phyloP scores from a whole-genome alignment of 345 rosid species.

The Ceriops zippeliana region DNA sequence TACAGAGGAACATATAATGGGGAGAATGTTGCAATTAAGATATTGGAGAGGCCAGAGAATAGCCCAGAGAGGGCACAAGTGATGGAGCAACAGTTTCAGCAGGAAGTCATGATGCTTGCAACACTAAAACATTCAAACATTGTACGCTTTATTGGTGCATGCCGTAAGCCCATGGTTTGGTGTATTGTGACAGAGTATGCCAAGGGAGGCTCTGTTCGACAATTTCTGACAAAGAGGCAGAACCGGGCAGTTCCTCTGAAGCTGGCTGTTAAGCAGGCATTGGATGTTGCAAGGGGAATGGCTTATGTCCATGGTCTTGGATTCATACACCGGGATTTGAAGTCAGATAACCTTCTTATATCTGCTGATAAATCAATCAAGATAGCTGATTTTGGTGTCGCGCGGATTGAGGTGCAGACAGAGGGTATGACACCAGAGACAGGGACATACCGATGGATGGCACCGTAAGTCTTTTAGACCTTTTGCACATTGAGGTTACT shows the following conservation, averaged over 20 bases:
- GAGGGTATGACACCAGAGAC: constrained; percentile 35
- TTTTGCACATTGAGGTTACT: not conserved
- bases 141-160: constrained; percentile 28
- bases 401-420: constrained; percentile 32
- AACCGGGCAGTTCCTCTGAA: constrained; percentile 28
- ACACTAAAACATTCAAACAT: constrained; percentile 27
- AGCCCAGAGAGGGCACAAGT: constrained; percentile 23
- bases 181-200: constrained; percentile 31
- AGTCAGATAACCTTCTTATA: constrained; percentile 28
- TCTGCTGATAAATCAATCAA: constrained; percentile 29
- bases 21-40: constrained; percentile 31
- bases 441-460: constrained; percentile 34
- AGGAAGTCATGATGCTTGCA: constrained; percentile 35
- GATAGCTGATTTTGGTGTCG: constrained; percentile 34
- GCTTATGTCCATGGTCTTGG: constrained; percentile 29
- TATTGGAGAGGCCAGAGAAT: constrained; percentile 29
- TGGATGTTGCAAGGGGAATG: constrained; percentile 33
- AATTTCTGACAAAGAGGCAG: constrained; percentile 23
- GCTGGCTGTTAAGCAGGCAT: constrained; percentile 31
- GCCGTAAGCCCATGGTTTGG: constrained; percentile 33
- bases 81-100: constrained; percentile 34
- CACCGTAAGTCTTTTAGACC: constrained; percentile 25
- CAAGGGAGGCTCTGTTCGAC: constrained; percentile 29
- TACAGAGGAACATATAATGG: constrained; percentile 37
- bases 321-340: constrained; percentile 27